These are phyloP conservation scores for Backusella morwellensis DNA, from an alignment of 192 early-diverging fungal genomes.

Conservation along the genomic window DNA sequence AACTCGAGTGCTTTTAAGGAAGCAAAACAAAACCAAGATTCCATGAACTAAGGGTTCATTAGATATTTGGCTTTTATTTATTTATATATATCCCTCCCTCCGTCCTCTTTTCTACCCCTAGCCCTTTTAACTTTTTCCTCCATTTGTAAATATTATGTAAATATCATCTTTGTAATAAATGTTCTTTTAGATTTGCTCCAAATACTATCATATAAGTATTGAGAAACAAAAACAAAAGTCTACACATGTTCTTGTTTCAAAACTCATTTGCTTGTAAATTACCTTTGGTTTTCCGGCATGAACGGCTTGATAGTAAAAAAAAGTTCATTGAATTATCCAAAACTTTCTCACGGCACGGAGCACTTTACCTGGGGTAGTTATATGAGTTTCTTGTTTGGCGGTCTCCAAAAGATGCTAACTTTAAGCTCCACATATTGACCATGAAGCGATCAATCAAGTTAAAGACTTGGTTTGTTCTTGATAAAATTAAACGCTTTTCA, in stretches of 20 bases:
- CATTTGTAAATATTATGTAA: neutral
- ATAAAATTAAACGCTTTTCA: neutral
- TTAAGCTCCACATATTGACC: neutral
- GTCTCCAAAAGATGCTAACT: no score
- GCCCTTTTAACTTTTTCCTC: neutral
- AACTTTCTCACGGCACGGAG: neutral
- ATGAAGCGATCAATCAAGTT: neutral
- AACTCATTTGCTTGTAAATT: neutral
- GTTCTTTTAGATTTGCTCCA: neutral
- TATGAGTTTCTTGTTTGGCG: no score
- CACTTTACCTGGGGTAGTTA: neutral
- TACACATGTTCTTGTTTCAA: neutral
- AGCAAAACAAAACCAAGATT: conserved; percentile 20
- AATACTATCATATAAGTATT: neutral
- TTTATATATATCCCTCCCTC: neutral
- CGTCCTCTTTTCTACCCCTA: neutral
- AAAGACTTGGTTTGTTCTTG: neutral
- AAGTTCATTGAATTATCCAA: neutral
- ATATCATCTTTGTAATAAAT: neutral
- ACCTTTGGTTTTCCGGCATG: neutral
- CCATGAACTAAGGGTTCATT: neutral
- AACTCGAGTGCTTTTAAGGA: conserved; percentile 50
- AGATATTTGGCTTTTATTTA: neutral
- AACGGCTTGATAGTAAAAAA: neutral
- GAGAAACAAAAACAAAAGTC: neutral